These are phyloP conservation scores for Cystobasidiaceae sp. DNA, from an alignment of 1,284 basidiomycete genomes.

Conservation along the genomic window DNA sequence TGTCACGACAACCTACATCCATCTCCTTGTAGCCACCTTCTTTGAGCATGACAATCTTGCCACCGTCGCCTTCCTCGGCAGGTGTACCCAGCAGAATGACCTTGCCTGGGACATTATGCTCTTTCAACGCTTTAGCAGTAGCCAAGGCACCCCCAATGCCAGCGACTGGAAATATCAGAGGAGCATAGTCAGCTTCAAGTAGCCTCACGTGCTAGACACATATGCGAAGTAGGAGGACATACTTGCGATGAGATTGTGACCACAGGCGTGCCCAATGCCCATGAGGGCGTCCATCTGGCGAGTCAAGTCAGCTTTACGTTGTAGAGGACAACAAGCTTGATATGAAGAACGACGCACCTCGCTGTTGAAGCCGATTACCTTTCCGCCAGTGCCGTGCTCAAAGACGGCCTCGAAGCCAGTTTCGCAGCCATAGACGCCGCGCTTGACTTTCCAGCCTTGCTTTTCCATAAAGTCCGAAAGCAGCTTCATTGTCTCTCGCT, in stretches of 20 bases:
- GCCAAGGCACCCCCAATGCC: conserved; percentile 13
- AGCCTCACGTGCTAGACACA: neutral
- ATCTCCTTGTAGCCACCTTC: conserved; percentile 67
- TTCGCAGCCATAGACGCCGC: conserved; percentile 41
- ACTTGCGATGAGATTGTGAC: conserved; percentile 79
- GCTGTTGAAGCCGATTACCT: conserved; percentile 42
- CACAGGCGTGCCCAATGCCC: conserved; percentile 69
- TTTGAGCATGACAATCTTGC: conserved; percentile 67
- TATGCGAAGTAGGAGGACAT: conserved; percentile 54
- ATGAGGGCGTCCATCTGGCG: conserved; percentile 64
- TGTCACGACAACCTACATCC: conserved; percentile 57
- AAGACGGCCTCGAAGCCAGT: conserved; percentile 75
- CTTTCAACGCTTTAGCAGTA: conserved; percentile 2
- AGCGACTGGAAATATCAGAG: conserved; percentile 26
- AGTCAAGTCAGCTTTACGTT: conserved; percentile 63
- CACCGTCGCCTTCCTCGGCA: conserved; percentile 74
- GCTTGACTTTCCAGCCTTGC: conserved; percentile 43
- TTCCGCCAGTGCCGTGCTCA: conserved; percentile 39
- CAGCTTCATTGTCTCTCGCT: conserved; percentile 39
- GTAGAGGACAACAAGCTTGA: neutral
- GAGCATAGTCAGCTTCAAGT: neutral
- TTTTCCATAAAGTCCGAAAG: conserved; percentile 41
- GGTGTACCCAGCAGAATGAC: conserved; percentile 79
- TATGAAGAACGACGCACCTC: conserved; percentile 10
- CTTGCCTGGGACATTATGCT: conserved; percentile 57